Evolutionary conservation across 2,329 filamentous ascomycete genomes (phyloP), one percentile per base, ranked within the genome.

Genomic region (Pyrenophora teres): DNA sequence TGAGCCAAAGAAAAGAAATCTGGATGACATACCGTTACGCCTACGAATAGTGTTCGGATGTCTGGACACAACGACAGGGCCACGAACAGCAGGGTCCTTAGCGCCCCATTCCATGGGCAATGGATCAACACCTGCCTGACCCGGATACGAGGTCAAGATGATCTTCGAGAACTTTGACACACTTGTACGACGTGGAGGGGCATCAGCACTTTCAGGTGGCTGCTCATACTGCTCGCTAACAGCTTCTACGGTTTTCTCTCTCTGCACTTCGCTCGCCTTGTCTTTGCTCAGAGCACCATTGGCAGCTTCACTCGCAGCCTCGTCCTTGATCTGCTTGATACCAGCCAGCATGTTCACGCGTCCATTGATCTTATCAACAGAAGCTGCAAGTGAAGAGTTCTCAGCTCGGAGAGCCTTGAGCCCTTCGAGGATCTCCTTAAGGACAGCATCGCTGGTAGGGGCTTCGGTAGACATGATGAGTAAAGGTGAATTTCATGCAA

Each of bases 91-190:
- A 33, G 90, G 85, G 71, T 96, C 89, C 47, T 83, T 77, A 48
- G 90, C 85, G 43, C 93, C 93, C 93, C 93, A 97, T 62, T 89
- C 82, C 81, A 97, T 85, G 18, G 86, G 84, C 44, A 97, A 78
- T n/a, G 93, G 92, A 60, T 96, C 90, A 74, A 97, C 93, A 57
- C 93, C 93, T 60, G 90, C 91, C 76, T 97, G 93, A 64, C 91
- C 92, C 23, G 93, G 93, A 74, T 97, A 97, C 5, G 92, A 96
- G 43, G 87, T 89, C 60, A 89, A 77, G 60, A 87, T 86, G 67
- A 87, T 87, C 63, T 85, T 85, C 38, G 81, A 84, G 33, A 78
- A 79, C 72, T 75, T 76, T 41, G 76, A 77, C 40, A 76, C 67
- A 61, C 74, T 80, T 36, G 74, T 57, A 60, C 75, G 72, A 60